Percentiles rank a stretch among this genome's conserved stretches.
phyloP scores from a whole-genome alignment of 2,329 filamentous ascomycete species.

The Aspergillus fumigatus region DNA sequence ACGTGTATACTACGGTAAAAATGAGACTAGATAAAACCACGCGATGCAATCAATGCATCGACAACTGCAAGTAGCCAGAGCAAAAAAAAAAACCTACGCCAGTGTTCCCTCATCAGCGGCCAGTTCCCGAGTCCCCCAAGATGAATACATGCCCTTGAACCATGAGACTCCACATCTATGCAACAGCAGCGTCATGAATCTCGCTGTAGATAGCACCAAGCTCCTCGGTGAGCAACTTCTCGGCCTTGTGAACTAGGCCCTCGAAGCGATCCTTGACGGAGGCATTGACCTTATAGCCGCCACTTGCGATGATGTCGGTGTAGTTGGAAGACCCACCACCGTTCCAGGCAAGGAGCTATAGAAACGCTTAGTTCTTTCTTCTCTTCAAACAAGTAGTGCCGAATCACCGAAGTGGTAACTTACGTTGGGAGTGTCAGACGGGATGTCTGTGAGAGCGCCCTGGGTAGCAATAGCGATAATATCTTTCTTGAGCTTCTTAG shows the following conservation, averaged over 20 bases:
- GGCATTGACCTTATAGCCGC: constrained; percentile 59
- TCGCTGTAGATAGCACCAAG: constrained; percentile 47
- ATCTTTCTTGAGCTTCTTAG: constrained; percentile 87
- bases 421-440: constrained; percentile 78
- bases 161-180: constrained; percentile 39
- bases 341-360: constrained; percentile 88
- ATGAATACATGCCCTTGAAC: constrained; percentile 5
- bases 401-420: constrained; percentile 23
- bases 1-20: constrained; percentile 26
- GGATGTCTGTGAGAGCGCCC: constrained; percentile 74
- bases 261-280: constrained; percentile 37
- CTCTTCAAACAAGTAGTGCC: neutral
- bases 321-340: constrained; percentile 93
- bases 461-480: constrained; percentile 78
- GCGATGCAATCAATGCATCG: constrained; percentile 18
- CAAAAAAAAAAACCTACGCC: constrained; percentile 25
- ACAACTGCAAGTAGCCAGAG: constrained; percentile 8
- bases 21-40: constrained; percentile 16
- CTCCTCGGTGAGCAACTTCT: constrained; percentile 39
- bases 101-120: constrained; percentile 22
- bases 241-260: constrained; percentile 45
- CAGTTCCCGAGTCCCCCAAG: constrained; percentile 10
- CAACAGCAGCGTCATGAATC: constrained; percentile 36
- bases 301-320: constrained; percentile 70
- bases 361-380: constrained; percentile 20